Conservation (phyloP, 345 rosid species). For the Diplotaxis tenuifolia region DNA sequence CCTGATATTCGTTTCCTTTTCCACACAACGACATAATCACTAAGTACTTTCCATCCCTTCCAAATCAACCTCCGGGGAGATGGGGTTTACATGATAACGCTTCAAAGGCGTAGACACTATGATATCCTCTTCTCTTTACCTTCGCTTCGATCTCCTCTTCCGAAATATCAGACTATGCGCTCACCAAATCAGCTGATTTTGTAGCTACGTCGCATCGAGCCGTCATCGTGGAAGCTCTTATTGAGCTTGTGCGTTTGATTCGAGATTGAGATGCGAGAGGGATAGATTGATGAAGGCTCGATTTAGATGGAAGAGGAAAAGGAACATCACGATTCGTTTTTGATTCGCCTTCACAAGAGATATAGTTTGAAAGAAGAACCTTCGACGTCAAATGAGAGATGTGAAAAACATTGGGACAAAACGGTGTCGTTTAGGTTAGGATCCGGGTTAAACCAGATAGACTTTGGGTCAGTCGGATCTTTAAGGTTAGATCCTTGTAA, state of each 20-base stretch:
- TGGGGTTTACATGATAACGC: slow-evolving; percentile 79
- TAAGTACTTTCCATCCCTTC: slow-evolving; percentile 72
- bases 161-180: slow-evolving; percentile 23
- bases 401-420: too few relatives aligned
- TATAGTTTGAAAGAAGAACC: too few relatives aligned
- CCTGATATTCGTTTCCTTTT: slow-evolving; percentile 79
- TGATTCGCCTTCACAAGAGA: too few relatives aligned
- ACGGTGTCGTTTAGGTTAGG: too few relatives aligned
- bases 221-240: not conserved
- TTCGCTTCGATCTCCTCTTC: slow-evolving; percentile 30
- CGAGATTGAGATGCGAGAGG: slow-evolving; percentile 10
- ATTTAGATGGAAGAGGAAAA: too few relatives aligned
- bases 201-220: slow-evolving; percentile 45
- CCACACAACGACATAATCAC: slow-evolving; percentile 63
- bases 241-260: slow-evolving; percentile 13
- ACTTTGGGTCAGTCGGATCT: too few relatives aligned
- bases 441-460: too few relatives aligned
- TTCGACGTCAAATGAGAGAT: too few relatives aligned
- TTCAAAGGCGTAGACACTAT: slow-evolving; percentile 69
- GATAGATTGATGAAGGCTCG: too few relatives aligned
- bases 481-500: too few relatives aligned
- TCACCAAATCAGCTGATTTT: slow-evolving; percentile 29
- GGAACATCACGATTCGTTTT: too few relatives aligned
- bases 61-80: slow-evolving; percentile 68
- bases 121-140: slow-evolving; percentile 59